Evolutionary conservation across 495 filamentous ascomycete genomes (phyloP), one percentile per base, ranked within the genome.

Genomic region (Astrothelium macrocarpum): DNA sequence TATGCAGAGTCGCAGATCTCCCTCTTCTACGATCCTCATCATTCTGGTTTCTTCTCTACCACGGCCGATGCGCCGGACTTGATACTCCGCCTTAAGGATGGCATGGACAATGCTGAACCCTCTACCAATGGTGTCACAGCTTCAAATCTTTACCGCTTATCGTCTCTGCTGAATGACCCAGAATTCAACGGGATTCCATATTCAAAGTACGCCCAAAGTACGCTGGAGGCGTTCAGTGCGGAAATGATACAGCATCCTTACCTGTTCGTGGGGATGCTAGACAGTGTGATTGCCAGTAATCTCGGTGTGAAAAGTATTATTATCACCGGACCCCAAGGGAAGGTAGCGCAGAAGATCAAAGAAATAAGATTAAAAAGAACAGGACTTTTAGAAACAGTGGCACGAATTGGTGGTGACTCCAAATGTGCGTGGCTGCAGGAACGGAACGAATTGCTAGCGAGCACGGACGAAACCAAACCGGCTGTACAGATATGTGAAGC

Each of bases 221-320:
- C 91, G 2, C 84, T 88, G 62, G 81, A 80, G 31, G 90, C 92
- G 0, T 98, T 98, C 67, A 87, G 93, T 60, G 85, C 89, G 0
- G 94, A 97, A 74, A 84, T 96, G 62, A 76, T 95, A 67, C 90
- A 97, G 69, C 90, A 97, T 67, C 94, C 94, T 0, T 92, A 90
- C 78, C 78, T 96, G 11, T 97, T 94, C 71, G 83, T 87, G 0
- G 86, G 89, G 12, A 78, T 97, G 67, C 78, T 97, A 73, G 82
- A 85, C 26, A 82, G 82, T 1, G 85, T 97, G 7, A 86, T 96
- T 9, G 85, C 82, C 2, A 77, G 77, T 25, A 79, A 84, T 60
- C 71, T 96, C 2, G 87, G 87, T 28, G 78, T 84, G 56, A 82
- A 81, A 58, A 71, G 71, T 16, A 59, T 75, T 2, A 71, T 75